Conservation (phyloP, 2,329 filamentous ascomycete genomes). For the Fusarium veterinarium region DNA sequence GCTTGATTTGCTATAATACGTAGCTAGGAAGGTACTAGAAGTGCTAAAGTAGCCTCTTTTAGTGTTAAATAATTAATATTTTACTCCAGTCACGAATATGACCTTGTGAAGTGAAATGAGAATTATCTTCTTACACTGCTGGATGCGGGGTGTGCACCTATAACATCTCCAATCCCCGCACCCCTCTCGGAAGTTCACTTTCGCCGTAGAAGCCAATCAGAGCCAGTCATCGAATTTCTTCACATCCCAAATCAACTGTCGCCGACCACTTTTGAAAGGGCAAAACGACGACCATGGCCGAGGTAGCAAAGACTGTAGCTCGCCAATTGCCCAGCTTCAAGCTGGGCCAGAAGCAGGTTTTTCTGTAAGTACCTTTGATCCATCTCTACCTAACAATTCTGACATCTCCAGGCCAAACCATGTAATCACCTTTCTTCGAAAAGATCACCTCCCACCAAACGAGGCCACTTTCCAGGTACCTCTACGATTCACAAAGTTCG, state of each 20-base stretch:
- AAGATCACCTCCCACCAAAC: conserved; percentile 76
- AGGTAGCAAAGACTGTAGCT: conserved; percentile 52
- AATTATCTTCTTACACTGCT: conserved; percentile 1
- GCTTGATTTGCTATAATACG: background rate
- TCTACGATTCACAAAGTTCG: conserved; percentile 93
- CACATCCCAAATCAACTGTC: conserved; percentile 40
- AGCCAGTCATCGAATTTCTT: conserved; percentile 47
- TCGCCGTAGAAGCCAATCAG: conserved; percentile 45
- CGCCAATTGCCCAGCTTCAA: conserved; percentile 57
- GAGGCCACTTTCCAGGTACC: conserved; percentile 93
- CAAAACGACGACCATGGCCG: conserved; percentile 52
- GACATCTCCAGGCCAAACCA: conserved; percentile 75
- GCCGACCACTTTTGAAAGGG: conserved; percentile 39
- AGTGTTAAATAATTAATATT: background rate
- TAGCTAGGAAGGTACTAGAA: fast-evolving
- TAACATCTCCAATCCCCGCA: background rate
- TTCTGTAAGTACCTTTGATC: conserved; percentile 57
- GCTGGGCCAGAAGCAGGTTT: conserved; percentile 66
- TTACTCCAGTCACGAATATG: background rate
- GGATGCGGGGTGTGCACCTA: conserved; percentile 31
- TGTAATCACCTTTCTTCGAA: conserved; percentile 80
- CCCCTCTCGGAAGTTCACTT: conserved; percentile 46
- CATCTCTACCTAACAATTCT: conserved; percentile 10
- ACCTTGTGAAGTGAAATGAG: background rate
- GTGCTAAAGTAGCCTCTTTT: fast-evolving